Conservation (phyloP, 164 flowering plant genomes). For the Macadamia integrifolia region DNA sequence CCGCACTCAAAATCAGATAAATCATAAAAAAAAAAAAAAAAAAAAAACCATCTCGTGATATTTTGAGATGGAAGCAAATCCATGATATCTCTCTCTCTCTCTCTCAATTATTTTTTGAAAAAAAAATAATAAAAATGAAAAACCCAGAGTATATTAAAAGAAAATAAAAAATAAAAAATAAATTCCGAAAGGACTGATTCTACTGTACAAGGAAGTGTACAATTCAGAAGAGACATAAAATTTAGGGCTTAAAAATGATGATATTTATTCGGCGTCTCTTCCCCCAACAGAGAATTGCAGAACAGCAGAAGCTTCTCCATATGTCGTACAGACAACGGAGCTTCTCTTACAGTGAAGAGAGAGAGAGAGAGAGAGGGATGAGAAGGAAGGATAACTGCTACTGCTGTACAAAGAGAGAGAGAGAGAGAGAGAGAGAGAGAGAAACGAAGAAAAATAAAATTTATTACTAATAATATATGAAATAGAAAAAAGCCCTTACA, state of each 20-base stretch:
- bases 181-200: too few species aligned
- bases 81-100: too few species aligned
- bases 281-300: conserved; percentile 3
- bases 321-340: conserved; percentile 10
- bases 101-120: too few species aligned
- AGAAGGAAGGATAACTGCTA: neutral
- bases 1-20: too few species aligned
- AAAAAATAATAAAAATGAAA: too few species aligned
- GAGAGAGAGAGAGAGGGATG: neutral
- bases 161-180: too few species aligned
- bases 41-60: too few species aligned
- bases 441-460: neutral
- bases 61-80: too few species aligned
- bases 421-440: neutral
- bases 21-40: too few species aligned
- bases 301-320: conserved; percentile 12
- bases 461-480: neutral
- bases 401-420: neutral
- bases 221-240: neutral
- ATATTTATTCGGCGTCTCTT: neutral
- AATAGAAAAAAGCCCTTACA: neutral
- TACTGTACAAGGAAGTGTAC: neutral
- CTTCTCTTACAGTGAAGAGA: conserved; percentile 5
- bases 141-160: too few species aligned
- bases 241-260: neutral